Evolutionary conservation across 148 eudicot genomes (phyloP), one percentile per base, ranked within the genome.

Genomic region (Tetragonia tetragonoides): DNA sequence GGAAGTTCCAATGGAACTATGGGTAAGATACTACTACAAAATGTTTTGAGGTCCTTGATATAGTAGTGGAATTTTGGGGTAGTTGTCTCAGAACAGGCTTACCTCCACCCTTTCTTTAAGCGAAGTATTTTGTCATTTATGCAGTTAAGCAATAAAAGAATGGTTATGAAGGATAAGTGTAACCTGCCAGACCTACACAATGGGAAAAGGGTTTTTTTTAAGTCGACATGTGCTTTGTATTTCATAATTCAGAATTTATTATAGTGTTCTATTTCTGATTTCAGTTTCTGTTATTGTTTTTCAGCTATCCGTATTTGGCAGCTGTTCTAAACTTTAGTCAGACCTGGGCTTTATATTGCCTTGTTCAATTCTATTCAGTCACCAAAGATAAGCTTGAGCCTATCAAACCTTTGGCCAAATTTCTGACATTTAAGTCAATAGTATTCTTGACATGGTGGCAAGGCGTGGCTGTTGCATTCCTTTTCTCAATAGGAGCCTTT

Each of bases 381-480:
- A 95, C 89, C 38, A 95, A 93, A 85, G 88, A 87, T 73, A 93
- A 89, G 76, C 88, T 95, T 78, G 92, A 91, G 49, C 97, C 99
- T 28, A 95, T 95, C 75, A 95, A 93, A 85, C 99, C 99, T 74
- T 81, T 95, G 89, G 97, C 99, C 62, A 95, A 95, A 82, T 95
- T 95, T 87, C 87, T 95, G 85, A 89, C 93, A 44, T 93, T 95
- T 84, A 95, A 95, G 91, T 93, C 99, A 15, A 95, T 95, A 72
- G 91, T 95, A 28, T 95, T 95, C 83, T 78, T 95, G 86, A 95
- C 99, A 60, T 95, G 99, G 99, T 93, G 99, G 99, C 99, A 95
- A 93, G 99, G 99, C 72, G 74, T 95, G 59, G 93, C 89, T 51
- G 92, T 95, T 72, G 99, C 97, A 53, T 95, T 95, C 74, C 94